These are phyloP conservation scores for Leptographium radiaticola DNA, from an alignment of 2,329 filamentous ascomycete genomes.

Conservation along the genomic window DNA sequence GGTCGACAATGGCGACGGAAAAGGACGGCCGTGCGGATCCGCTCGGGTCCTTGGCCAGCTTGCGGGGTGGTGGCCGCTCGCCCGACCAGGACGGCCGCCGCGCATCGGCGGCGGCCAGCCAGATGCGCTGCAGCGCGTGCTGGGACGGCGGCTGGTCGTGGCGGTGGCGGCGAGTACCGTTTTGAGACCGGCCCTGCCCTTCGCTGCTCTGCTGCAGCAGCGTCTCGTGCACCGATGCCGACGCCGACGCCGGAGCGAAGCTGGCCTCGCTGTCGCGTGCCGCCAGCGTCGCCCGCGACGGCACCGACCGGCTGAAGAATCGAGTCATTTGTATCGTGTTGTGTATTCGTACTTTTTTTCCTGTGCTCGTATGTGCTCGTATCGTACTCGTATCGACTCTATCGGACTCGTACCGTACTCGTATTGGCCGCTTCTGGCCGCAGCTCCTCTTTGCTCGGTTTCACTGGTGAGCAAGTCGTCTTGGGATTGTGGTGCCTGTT, in stretches of 20 bases:
- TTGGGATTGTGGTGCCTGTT: no score
- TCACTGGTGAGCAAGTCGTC: no score
- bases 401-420: no score
- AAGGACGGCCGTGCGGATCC: constrained; percentile 11
- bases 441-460: no score
- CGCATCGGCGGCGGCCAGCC: constrained; percentile 18
- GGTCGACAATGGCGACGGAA: constrained; percentile 7
- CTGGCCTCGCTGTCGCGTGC: not conserved
- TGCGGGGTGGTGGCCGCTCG: constrained; percentile 8
- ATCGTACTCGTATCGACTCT: no score
- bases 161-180: not conserved
- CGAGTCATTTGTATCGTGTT: not conserved
- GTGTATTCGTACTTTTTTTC: no score
- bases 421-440: not conserved
- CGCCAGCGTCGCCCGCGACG: not conserved
- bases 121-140: constrained; percentile 4
- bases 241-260: not conserved
- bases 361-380: no score
- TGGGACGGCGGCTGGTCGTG: not conserved
- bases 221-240: constrained; percentile 7
- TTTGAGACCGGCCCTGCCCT: not conserved
- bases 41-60: constrained; percentile 14
- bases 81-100: constrained; percentile 10
- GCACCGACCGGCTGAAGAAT: not conserved
- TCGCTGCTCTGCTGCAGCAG: constrained; percentile 4